A percentile compares a stretch with the other conserved stretches of the same genome.
phyloP scores from a whole-genome alignment of 2,329 filamentous ascomycete genomes.

The Tolypocladium amazonense region DNA sequence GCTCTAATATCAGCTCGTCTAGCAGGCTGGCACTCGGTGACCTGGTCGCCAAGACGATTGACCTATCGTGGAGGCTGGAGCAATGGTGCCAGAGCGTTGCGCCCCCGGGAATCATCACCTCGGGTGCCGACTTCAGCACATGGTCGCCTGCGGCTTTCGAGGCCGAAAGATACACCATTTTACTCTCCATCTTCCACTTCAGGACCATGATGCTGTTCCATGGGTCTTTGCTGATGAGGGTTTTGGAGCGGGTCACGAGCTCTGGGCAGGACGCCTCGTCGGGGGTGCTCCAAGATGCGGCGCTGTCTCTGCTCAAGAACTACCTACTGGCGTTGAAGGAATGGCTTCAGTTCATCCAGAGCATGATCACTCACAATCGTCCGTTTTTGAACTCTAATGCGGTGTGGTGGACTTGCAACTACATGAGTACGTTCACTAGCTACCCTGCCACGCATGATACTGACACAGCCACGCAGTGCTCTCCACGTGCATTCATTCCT shows the following conservation, averaged over 20 bases:
- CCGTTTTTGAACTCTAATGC: constrained; percentile 14
- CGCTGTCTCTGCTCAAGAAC: constrained; percentile 9
- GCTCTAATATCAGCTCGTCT: constrained; percentile 9
- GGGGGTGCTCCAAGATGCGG: constrained; percentile 6
- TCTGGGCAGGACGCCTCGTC: constrained; percentile 1
- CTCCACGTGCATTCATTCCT: constrained; percentile 15
- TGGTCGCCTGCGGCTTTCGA: constrained; percentile 3
- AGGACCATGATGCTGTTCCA: constrained; percentile 4
- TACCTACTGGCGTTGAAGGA: constrained; percentile 9
- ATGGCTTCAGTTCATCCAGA: constrained; percentile 9
- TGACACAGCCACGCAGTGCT: constrained; percentile 7
- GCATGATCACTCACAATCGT: constrained; percentile 7
- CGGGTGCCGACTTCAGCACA: constrained; percentile 1
- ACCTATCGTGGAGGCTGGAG: constrained; percentile 9
- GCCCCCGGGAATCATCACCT: constrained; percentile 3
- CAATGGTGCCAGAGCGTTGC: constrained; percentile 4
- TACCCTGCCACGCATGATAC: not conserved
- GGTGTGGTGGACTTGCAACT: constrained; percentile 21
- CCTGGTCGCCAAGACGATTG: constrained; percentile 8
- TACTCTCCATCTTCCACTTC: constrained; percentile 6
- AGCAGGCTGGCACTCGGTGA: constrained; percentile 3
- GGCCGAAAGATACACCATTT: constrained; percentile 3
- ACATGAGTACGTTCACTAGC: constrained; percentile 11
- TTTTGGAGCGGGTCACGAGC: constrained; percentile 7
- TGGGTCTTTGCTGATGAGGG: constrained; percentile 6